phyloP scores from a whole-genome alignment of 805 yeast genomes.

The Hanseniaspora nectarophila region DNA sequence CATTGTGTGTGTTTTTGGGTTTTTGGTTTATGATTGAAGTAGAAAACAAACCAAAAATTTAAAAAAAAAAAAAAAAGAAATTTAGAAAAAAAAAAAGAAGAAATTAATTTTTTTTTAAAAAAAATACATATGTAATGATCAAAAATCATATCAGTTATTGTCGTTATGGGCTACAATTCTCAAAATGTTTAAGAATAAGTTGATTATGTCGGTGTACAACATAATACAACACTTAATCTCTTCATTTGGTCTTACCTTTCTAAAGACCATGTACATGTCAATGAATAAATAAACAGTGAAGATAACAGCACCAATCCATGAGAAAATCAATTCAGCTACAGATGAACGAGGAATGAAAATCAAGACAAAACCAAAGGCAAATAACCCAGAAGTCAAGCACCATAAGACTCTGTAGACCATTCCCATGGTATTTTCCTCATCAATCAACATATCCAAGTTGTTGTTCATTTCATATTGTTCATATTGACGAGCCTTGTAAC shows the following conservation, averaged over 20 bases:
- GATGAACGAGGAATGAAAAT: constrained; percentile 52
- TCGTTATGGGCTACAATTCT: constrained; percentile 39
- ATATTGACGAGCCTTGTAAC: constrained; percentile 33
- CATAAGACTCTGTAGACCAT: constrained; percentile 37
- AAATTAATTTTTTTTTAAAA: background rate
- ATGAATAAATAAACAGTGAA: constrained; percentile 62
- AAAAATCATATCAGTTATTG: constrained; percentile 16
- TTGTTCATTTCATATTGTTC: constrained; percentile 47
- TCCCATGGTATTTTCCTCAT: constrained; percentile 28
- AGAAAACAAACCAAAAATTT: background rate
- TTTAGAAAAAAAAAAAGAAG: background rate
- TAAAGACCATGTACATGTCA: constrained; percentile 72
- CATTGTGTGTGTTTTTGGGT: background rate
- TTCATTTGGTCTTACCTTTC: constrained; percentile 66
- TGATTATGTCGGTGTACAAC: constrained; percentile 70
- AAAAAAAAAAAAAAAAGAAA: background rate
- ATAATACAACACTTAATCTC: constrained; percentile 71
- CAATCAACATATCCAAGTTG: constrained; percentile 19
- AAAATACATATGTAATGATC: too few relatives aligned
- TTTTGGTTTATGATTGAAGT: background rate
- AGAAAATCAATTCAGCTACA: constrained; percentile 53
- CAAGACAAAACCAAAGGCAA: constrained; percentile 60
- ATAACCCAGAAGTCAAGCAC: constrained; percentile 33
- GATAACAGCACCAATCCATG: constrained; percentile 60
- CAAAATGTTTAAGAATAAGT: constrained; percentile 65